Evolutionary conservation across 192 early-diverging fungal genomes (phyloP).

Genomic region (Powellomyces hirtus): DNA sequence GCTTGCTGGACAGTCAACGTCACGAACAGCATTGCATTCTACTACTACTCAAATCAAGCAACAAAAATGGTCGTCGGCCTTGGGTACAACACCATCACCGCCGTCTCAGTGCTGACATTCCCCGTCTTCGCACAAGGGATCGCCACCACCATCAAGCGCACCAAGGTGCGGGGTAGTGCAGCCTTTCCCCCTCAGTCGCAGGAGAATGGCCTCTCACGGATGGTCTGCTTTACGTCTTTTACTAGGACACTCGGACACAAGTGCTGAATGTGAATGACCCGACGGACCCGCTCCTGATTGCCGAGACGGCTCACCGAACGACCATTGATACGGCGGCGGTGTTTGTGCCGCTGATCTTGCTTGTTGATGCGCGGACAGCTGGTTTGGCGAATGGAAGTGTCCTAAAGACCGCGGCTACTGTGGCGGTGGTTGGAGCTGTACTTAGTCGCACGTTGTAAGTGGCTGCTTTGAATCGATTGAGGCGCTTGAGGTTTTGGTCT

Average conservation of each 20-base stretch:
- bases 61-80: not conserved
- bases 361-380: constrained; percentile 12
- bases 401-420: not conserved
- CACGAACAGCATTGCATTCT: too few species aligned
- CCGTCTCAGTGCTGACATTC: constrained; percentile 4
- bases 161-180: too few species aligned
- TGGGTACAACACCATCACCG: not conserved
- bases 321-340: constrained; percentile 9
- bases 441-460: not conserved
- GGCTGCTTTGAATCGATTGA: not conserved
- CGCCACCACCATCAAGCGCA: not conserved
- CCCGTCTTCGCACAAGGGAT: constrained; percentile 15
- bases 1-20: too few species aligned
- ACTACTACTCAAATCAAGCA: too few species aligned
- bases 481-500: not conserved
- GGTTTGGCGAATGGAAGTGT: not conserved
- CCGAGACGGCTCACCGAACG: not conserved
- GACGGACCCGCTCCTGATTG: constrained; percentile 1
- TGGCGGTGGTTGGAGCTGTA: not conserved
- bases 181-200: not conserved
- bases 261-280: not conserved
- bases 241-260: not conserved
- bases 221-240: not conserved
- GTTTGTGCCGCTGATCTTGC: constrained; percentile 12
- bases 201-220: too few species aligned